Conservation (phyloP, 177 flowering plant species). For the Vitis hybrid region DNA sequence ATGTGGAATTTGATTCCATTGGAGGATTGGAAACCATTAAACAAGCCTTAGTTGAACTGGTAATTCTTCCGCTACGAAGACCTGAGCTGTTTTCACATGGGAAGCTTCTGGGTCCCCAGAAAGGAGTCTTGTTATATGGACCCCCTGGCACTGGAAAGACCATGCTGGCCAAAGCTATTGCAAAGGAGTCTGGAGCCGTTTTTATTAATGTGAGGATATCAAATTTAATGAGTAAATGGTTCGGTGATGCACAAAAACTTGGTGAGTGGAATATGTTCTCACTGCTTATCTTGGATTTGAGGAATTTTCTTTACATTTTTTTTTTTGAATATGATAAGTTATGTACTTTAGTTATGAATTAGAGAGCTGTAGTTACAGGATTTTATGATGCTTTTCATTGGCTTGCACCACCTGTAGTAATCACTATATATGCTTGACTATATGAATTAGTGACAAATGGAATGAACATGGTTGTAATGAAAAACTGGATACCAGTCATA, state of each 20-base stretch:
- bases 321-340: not conserved
- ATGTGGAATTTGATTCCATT: slow-evolving; percentile 75
- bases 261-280: slow-evolving; percentile 39
- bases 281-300: not conserved
- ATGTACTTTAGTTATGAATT: not conserved
- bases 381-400: not conserved
- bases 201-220: slow-evolving; percentile 82
- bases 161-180: slow-evolving; percentile 94
- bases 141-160: slow-evolving; percentile 97
- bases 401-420: no score
- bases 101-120: slow-evolving; percentile 83
- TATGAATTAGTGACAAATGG: no score
- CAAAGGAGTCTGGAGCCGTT: slow-evolving; percentile 90
- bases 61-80: slow-evolving; percentile 71
- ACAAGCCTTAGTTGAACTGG: slow-evolving; percentile 68
- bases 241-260: slow-evolving; percentile 92
- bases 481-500: no score
- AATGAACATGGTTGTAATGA: no score
- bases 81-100: slow-evolving; percentile 81
- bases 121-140: slow-evolving; percentile 82
- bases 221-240: slow-evolving; percentile 94
- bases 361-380: not conserved
- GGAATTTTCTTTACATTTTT: not conserved
- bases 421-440: no score
- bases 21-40: slow-evolving; percentile 81